Evolutionary conservation across 192 early-diverging fungal genomes (phyloP), one percentile per base, ranked within the genome.

Genomic region (Linnemannia exigua): DNA sequence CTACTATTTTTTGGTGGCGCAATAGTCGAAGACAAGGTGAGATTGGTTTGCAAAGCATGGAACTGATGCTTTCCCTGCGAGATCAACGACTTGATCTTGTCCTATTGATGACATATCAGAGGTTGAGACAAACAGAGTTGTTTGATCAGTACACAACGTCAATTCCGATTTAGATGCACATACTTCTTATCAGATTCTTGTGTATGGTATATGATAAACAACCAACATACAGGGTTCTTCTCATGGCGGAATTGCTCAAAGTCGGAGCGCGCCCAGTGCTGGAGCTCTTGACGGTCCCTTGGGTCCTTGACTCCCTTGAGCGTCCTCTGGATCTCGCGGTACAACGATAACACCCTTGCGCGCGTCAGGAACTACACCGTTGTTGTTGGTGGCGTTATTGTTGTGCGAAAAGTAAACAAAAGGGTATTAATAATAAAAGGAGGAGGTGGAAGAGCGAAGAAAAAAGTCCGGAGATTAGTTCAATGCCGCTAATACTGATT

Each of bases 61-160:
- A 85, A 85, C 37, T 85, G 83, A 44, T 85, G 83, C 25, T 85
- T 85, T 76, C 83, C 83, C 44, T 85, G 83, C 0, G 83, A 85
- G 83, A 85, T 75, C 7, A 85, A 54, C 0, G 84, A 86, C 75
- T 86, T 86, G 75, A 86, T 77, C 75, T 77, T 86, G 75, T 80
- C 84, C 84, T 85, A 75, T 44, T 44, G 20, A 77, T 15, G 22
- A 68, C 16, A 36, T 22, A 36, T 31, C 22, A 28, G 25, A 28
- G 54, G 54, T n/a, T 7, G 15, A 58, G 14, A 58, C 20, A 28
- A 58, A 58, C n/a, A n/a, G n/a, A n/a, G n/a, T n/a, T n/a, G n/a
- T n/a, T n/a, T n/a, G n/a, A n/a, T n/a, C n/a, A n/a, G n/a, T n/a
- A n/a, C n/a, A n/a, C n/a, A n/a, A n/a, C n/a, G n/a, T n/a, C n/a